A percentile compares a stretch with the other conserved stretches of the same genome.
Conservation (phyloP, 352 stramenopile genomes). For the Globisporangium sylvaticum region DNA sequence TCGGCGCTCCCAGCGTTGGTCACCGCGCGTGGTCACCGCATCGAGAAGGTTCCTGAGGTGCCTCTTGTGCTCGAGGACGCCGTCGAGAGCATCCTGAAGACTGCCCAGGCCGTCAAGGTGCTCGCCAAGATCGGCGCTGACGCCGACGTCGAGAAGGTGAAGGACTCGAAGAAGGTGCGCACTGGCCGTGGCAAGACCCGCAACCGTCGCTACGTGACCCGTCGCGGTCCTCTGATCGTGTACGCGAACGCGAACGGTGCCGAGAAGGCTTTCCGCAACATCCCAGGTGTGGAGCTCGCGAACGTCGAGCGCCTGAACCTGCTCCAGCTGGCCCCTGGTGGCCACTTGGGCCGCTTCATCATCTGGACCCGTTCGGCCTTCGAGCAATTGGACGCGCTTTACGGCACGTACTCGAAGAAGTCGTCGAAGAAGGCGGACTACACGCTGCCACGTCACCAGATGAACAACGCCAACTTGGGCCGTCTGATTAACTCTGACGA, state of each 20-base stretch:
- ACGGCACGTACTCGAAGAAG: constrained; percentile 92
- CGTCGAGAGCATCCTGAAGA: constrained; percentile 94
- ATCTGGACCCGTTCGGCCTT: constrained; percentile 98
- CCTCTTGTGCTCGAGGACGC: constrained; percentile 95
- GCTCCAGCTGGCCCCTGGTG: constrained; percentile 96
- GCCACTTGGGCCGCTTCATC: constrained; percentile 98
- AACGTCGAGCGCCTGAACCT: constrained; percentile 98
- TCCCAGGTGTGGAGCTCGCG: constrained; percentile 96
- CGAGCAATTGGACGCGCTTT: constrained; percentile 96
- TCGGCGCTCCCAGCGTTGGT: constrained; percentile 96
- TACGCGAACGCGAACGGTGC: constrained; percentile 93
- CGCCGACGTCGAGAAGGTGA: constrained; percentile 97
- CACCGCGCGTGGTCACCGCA: constrained; percentile 96
- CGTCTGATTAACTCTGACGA: constrained; percentile 99
- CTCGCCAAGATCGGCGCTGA: constrained; percentile 93
- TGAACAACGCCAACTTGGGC: constrained; percentile 98
- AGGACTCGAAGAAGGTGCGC: constrained; percentile 97
- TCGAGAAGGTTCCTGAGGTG: constrained; percentile 97
- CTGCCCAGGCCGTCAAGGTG: constrained; percentile 92
- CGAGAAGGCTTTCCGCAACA: constrained; percentile 96
- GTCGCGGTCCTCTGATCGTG: constrained; percentile 95
- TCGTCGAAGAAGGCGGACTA: constrained; percentile 90
- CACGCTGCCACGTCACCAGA: constrained; percentile 91
- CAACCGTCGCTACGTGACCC: constrained; percentile 96
- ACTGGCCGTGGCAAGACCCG: constrained; percentile 98